Base-by-base conservation (phyloP, 176 grass and related monocot species). In the Phoenix dactylifera region DNA sequence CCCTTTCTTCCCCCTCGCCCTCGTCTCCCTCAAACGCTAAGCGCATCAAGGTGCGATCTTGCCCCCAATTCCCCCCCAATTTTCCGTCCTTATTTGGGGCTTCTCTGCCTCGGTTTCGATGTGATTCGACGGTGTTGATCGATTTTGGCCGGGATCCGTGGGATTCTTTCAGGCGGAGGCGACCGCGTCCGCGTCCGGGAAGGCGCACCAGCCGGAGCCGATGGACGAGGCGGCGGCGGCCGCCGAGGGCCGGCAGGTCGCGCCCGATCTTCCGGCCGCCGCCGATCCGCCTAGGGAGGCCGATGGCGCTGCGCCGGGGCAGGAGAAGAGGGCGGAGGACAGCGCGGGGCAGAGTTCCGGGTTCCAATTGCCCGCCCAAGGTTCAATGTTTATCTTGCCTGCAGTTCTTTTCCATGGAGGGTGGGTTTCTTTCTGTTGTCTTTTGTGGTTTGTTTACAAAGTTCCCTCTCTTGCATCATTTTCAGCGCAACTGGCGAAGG, bases 1-100 rank as follows among this genome's bases (percentile, higher is more conserved):
- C 70, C 70, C 20, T 52, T 9, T 32, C 66, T 28, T 58, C 83
- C 12, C 19, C 75, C 28, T 56, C 86, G 16, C 69, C 79, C 1
- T 57, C 80, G 4, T 73, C 83, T 4, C 76, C 86, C 16, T 80
- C 84, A 60, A 20, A 72, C 4, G 72, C 79, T 7, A 98, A 98
- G 77, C 84, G 94, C 10, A 53, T 75, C 55, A 98, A 98, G 94
- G 94, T 98, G 76, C 75, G 93, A 69, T 77, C 72, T 71, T 58
- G 57, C 53, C 26, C 4, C 35, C 52, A 52, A 18, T 1, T 18
- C 16, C 23, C 70, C 53, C 78, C 62, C 63, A 1, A 22, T 18
- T 23, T 73, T 55, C 75, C 62, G 63, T 70, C 26, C 54, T 6
- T 22, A 22, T 64, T 61, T 9, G 18, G 22, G 6, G 2, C 15